Evolutionary conservation across 2,329 filamentous ascomycete genomes (phyloP), one percentile per base, ranked within the genome.

Genomic region (Alternaria solani): DNA sequence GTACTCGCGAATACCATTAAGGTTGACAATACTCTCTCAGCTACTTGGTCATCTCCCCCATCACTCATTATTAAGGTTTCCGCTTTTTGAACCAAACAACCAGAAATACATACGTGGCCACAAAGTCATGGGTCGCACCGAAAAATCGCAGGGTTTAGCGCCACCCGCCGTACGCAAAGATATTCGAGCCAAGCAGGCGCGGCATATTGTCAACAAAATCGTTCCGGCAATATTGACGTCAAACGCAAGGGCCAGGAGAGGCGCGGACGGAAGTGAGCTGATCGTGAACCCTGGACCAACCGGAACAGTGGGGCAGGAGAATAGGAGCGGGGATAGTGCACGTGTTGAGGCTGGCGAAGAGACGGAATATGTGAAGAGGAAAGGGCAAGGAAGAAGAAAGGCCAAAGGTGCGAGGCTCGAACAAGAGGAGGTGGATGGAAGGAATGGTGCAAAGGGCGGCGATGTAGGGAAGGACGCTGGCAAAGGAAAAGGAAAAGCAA

Each of bases 141-240:
- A 78, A 43, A 70, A 73, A 61, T 78, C 77, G 1, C 72, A 76
- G 55, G 71, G 75, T 36, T 70, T 78, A n/a, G 73, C 75, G n/a
- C 77, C 77, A 7, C 78, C 76, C 16, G 63, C 75, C 1, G 60
- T 77, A 30, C 70, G 78, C 49, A 78, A 79, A 67, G 75, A 79
- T 20, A 63, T 71, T 2, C 80, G 84, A 14, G 81, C 84, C 1
- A 88, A 88, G 66, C 80, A 81, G 57, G 86, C 86, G 30, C 85
- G 83, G 54, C 80, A 84, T 8, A 88, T 87, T 3, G 75, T 89
- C 60, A 88, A 88, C 73, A 85, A 85, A 67, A 79, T 82, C n/a
- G 84, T 90, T 11, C 88, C 88, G 2, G 78, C 84, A 0, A 76
- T 89, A 8, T 76, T 89, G 2, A 75, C 80, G 0, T 81, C 83